A percentile compares a stretch with the other conserved stretches of the same genome.
phyloP scores from a whole-genome alignment of 179 eudicot species.

The Actinidia chinensis region DNA sequence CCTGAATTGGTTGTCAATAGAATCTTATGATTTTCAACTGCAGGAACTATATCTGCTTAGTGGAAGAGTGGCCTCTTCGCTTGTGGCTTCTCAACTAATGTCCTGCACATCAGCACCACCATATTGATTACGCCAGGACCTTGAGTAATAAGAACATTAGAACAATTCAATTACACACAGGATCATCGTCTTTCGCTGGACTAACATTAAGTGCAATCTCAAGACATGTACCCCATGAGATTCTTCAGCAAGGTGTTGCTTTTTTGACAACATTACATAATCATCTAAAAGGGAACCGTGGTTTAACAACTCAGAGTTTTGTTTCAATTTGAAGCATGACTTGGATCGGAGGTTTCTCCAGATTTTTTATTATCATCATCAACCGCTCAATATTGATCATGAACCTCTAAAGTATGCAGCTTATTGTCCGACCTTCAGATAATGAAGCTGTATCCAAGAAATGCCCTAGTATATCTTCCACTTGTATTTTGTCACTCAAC shows the following conservation, averaged over 20 bases:
- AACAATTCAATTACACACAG: slow-evolving; percentile 1
- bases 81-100: slow-evolving; percentile 13
- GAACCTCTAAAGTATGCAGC: background rate
- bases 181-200: slow-evolving; percentile 3
- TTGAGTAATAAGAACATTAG: background rate
- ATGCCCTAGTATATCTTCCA: slow-evolving; percentile 20
- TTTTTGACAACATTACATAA: background rate
- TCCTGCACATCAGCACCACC: slow-evolving; percentile 10
- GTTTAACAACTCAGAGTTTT: slow-evolving; percentile 1
- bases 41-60: slow-evolving; percentile 5
- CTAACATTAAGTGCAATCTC: background rate
- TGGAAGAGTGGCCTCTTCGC: slow-evolving; percentile 12
- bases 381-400: background rate
- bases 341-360: slow-evolving; percentile 10
- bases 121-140: slow-evolving; percentile 10
- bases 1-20: slow-evolving; percentile 10
- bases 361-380: background rate
- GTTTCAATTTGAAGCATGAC: background rate
- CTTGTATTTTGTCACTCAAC: slow-evolving; percentile 11
- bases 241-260: slow-evolving; percentile 12
- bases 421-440: background rate
- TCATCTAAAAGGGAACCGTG: background rate
- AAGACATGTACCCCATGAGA: slow-evolving; percentile 8
- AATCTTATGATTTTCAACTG: slow-evolving; percentile 13
- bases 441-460: background rate